Evolutionary conservation across 2,329 filamentous ascomycete genomes (phyloP), one percentile per base, ranked within the genome.

Genomic region (Aurifilum marmelostoma): DNA sequence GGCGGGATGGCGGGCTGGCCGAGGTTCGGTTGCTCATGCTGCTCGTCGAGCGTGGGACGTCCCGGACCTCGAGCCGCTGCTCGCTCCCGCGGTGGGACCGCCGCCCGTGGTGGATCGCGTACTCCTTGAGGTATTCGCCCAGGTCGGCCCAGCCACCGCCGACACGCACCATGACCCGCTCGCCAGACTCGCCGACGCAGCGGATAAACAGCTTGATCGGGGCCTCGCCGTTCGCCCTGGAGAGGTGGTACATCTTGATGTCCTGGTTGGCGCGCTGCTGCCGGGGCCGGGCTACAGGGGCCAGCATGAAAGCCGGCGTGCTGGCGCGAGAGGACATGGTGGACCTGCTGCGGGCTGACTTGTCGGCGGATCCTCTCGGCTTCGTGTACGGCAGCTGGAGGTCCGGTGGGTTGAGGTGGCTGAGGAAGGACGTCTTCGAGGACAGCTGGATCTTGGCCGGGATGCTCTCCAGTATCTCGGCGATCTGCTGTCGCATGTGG

Each of bases 101-200:
- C n/a, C 92, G 90, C 58, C 92, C 92, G 77, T 99, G 96, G 77
- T 99, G 96, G 69, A 90, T 89, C 9, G 94, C 94, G 75, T 97
- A 99, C 78, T 97, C 93, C 74, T 94, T 91, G 56, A 99, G 85
- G 76, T 97, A 99, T 79, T 98, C 96, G 50, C 92, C 95, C 27
- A 99, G 83, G 79, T 99, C 96, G 18, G 94, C 94, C 96, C 96
- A 99, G n/a, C 96, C 96, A 69, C 96, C 96, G 16, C 96, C 96
- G 16, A 99, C 95, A 47, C 96, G 92, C 9, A 99, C 96, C 96
- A 99, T 98, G 71, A 98, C 94, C 65, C 96, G 89, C 79, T 98
- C 94, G 21, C 92, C 93, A 68, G 89, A 86, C 78, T 97, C 94
- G 63, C 96, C 96, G 2, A 99, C 94, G 1, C 94, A 90, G 21